Percentiles rank a stretch among this genome's conserved stretches.
These are phyloP conservation scores for Malassezia equina DNA, from an alignment of 1,284 basidiomycete genomes.

Conservation along the genomic window DNA sequence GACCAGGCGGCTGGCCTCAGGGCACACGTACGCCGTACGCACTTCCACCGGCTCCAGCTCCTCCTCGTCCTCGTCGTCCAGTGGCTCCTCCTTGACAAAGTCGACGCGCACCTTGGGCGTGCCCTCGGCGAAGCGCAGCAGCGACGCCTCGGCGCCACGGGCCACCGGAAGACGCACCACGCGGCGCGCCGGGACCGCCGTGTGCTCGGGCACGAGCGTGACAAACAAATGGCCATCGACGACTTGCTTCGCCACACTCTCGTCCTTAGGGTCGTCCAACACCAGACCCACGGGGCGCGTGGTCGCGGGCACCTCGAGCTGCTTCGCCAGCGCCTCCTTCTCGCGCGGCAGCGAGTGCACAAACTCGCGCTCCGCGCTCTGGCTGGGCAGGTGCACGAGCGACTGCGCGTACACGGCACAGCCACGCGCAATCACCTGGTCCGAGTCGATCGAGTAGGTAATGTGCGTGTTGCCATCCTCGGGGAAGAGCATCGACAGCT, in stretches of 20 bases:
- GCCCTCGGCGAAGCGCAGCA: constrained; percentile 79
- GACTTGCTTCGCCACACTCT: constrained; percentile 50
- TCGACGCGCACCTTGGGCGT: constrained; percentile 69
- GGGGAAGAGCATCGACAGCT: constrained; percentile 61
- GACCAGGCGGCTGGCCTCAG: constrained; percentile 20
- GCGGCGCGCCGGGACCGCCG: constrained; percentile 65
- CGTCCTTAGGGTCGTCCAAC: constrained; percentile 56
- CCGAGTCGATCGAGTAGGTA: constrained; percentile 65
- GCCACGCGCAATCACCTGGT: constrained; percentile 77
- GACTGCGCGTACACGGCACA: constrained; percentile 69
- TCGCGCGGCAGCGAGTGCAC: constrained; percentile 24
- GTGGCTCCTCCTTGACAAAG: constrained; percentile 24
- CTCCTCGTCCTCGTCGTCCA: constrained; percentile 52
- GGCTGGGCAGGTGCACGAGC: constrained; percentile 31
- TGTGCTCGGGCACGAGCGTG: constrained; percentile 44
- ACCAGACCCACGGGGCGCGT: constrained; percentile 63
- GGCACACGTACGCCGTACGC: constrained; percentile 30
- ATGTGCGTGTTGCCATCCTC: constrained; percentile 54
- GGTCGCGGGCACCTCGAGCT: constrained; percentile 26
- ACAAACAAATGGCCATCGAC: constrained; percentile 49
- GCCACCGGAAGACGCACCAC: constrained; percentile 55
- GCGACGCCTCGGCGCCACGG: constrained; percentile 50
- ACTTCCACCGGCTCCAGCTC: constrained; percentile 36
- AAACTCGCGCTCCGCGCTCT: constrained; percentile 27
- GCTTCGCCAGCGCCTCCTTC: constrained; percentile 49